These are phyloP conservation scores for Trametes hirsuta DNA, from an alignment of 1,284 basidiomycete genomes.

Conservation along the genomic window DNA sequence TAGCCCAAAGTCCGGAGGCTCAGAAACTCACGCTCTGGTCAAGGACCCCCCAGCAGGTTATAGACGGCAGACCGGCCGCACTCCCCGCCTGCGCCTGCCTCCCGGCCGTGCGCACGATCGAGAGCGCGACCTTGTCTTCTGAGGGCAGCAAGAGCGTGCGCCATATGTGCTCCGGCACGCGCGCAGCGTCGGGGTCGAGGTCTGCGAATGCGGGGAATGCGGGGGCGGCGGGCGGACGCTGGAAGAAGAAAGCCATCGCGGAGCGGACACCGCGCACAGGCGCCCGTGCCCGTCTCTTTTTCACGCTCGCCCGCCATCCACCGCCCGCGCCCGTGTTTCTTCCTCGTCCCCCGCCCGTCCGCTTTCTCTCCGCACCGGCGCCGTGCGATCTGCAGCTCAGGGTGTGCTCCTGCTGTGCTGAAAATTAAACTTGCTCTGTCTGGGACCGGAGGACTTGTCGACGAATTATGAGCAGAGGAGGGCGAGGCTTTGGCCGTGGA, in stretches of 20 bases:
- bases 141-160: slow-evolving; percentile 10
- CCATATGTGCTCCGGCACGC: slow-evolving; percentile 25
- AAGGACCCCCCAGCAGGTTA: slow-evolving; percentile 23
- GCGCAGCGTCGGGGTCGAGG: slow-evolving; percentile 13
- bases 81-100: slow-evolving; percentile 3
- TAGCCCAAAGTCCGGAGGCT: not conserved
- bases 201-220: slow-evolving; percentile 12
- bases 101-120: slow-evolving; percentile 16
- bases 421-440: not conserved
- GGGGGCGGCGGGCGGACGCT: slow-evolving; percentile 22
- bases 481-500: slow-evolving; percentile 32
- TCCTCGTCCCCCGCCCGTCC: slow-evolving; percentile 1
- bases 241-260: slow-evolving; percentile 32
- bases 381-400: not conserved
- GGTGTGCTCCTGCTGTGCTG: not conserved
- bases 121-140: slow-evolving; percentile 18
- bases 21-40: slow-evolving; percentile 16
- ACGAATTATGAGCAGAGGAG: slow-evolving; percentile 31
- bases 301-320: slow-evolving; percentile 17
- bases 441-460: not conserved
- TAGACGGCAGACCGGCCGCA: slow-evolving; percentile 7
- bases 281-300: slow-evolving; percentile 25
- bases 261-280: not conserved
- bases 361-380: slow-evolving; percentile 1
- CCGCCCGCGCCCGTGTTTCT: slow-evolving; percentile 12